Base-by-base conservation (phyloP, 352 stramenopile genomes). In the Phytophthora fragariae region DNA sequence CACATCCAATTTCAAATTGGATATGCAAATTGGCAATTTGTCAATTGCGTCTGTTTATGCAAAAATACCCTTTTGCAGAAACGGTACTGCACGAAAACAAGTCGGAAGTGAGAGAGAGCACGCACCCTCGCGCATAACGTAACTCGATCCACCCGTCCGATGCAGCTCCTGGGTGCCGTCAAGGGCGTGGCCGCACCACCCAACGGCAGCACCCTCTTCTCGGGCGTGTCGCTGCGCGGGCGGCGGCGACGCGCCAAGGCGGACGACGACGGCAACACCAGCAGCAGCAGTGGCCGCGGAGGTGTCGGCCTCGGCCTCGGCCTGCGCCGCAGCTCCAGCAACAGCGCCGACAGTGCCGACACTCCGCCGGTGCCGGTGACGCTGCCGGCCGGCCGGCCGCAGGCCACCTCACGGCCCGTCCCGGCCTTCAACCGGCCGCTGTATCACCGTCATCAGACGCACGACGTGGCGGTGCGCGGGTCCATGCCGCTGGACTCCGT, bases 401-500 rank as follows among this genome's bases (percentile, higher is more conserved):
- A 72, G 6, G 39, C 57, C 11, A 60, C 62, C 14, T 77, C 75
- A 21, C 60, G 65, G 15, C 33, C 60, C 31, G 17, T 9, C 5
- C 19, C 57, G 0, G 14, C 37, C 0, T 68, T 66, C 21, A 62
- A 56, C 33, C 62, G 55, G 17, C 49, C 61, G 6, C 24, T 35
- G 12, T 64, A 68, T 1, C 57, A 64, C 2, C 52, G 44, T 3
- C 58, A 53, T 41, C 60, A 57, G 50, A 10, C 35, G 11, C 70
- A 76, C 21, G 75, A 82, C 53, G 65, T 74, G 47, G 68, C 68
- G 0, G 44, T 78, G 31, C 56, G 39, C 5, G 73, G 69, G 21
- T 75, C 70, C 60, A 72, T 72, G 69, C 73, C 73, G 15, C 39
- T 82, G n/a, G 78, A 81, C 27, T 81, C 75, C 0, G 66, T 85